Conservation (phyloP, 495 filamentous ascomycete genomes). For the Extremus antarcticus region DNA sequence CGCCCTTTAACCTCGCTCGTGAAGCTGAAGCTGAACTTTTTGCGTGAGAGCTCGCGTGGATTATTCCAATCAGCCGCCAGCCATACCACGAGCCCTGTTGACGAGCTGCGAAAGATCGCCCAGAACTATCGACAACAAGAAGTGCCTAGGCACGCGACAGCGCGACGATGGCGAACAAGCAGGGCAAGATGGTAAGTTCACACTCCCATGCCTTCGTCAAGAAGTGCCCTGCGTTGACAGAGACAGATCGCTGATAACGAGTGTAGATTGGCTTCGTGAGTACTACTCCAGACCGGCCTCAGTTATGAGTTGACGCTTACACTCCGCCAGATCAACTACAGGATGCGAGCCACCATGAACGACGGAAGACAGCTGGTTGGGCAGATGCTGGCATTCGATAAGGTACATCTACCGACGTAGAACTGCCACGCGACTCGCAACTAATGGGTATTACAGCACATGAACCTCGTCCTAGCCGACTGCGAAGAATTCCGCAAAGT, state of each 20-base stretch:
- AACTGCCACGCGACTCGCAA: neutral
- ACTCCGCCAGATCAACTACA: slow-evolving; percentile 82
- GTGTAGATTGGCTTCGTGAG: slow-evolving; percentile 91
- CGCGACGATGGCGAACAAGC: slow-evolving; percentile 81
- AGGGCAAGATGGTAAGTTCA: slow-evolving; percentile 94
- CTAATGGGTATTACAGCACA: slow-evolving; percentile 54
- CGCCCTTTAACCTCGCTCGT: neutral
- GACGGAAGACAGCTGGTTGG: slow-evolving; percentile 96
- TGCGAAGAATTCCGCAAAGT: slow-evolving; percentile 97
- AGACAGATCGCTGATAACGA: slow-evolving; percentile 53
- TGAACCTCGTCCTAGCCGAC: slow-evolving; percentile 98
- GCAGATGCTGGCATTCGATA: slow-evolving; percentile 95
- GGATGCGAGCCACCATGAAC: slow-evolving; percentile 91
- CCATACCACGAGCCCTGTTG: no score
- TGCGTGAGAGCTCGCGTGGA: neutral
- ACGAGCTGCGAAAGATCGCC: neutral
- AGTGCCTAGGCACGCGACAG: slow-evolving; percentile 53
- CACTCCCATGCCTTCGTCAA: slow-evolving; percentile 22
- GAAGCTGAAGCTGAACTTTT: neutral
- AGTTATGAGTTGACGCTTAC: slow-evolving; percentile 10
- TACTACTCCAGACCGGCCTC: slow-evolving; percentile 15
- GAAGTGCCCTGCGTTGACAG: slow-evolving; percentile 46
- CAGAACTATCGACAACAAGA: slow-evolving; percentile 32
- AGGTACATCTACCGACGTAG: slow-evolving; percentile 43
- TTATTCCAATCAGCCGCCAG: no score